A percentile compares a stretch with the other conserved stretches of the same genome.
Conservation (phyloP, 768 basidiomycete species). For the Phylloporus rhodoxanthus region DNA sequence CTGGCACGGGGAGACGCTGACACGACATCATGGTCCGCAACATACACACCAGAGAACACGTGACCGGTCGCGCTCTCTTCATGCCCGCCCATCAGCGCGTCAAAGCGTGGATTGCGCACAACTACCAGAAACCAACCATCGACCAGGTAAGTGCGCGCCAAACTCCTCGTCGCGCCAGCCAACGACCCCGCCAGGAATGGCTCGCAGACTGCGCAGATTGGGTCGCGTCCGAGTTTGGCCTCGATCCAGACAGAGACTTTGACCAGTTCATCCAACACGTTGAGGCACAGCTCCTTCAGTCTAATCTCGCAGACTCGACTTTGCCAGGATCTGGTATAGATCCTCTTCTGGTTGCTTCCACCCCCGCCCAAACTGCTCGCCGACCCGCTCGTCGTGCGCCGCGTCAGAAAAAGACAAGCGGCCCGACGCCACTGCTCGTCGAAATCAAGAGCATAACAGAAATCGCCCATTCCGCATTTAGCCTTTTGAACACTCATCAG, state of each 20-base stretch:
- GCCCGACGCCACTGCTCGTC: conserved; percentile 54
- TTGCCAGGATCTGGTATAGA: conserved; percentile 59
- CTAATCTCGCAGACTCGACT: conserved; percentile 70
- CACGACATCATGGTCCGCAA: conserved; percentile 17
- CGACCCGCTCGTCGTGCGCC: conserved; percentile 1
- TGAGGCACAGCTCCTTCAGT: conserved; percentile 63
- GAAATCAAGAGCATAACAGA: conserved; percentile 78
- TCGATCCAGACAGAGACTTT: conserved; percentile 45
- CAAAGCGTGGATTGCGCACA: conserved; percentile 45
- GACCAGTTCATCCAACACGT: conserved; percentile 50
- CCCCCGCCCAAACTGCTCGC: conserved; percentile 4
- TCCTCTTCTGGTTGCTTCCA: conserved; percentile 15
- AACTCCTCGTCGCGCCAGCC: neutral
- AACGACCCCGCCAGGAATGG: conserved; percentile 53
- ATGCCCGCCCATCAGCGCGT: conserved; percentile 32
- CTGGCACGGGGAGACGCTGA: conserved; percentile 59
- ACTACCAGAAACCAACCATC: conserved; percentile 57
- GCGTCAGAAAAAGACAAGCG: conserved; percentile 23
- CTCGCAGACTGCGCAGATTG: conserved; percentile 66
- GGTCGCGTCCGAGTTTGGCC: conserved; percentile 44
- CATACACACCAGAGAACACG: conserved; percentile 10
- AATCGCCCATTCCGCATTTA: conserved; percentile 78
- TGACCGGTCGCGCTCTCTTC: neutral
- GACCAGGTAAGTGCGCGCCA: conserved; percentile 44
- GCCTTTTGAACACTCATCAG: conserved; percentile 57